Percentiles rank a stretch among this genome's conserved stretches.
Evolutionary conservation across 2,329 filamentous ascomycete species (phyloP).

Genomic region (Aureobasidium sp.): DNA sequence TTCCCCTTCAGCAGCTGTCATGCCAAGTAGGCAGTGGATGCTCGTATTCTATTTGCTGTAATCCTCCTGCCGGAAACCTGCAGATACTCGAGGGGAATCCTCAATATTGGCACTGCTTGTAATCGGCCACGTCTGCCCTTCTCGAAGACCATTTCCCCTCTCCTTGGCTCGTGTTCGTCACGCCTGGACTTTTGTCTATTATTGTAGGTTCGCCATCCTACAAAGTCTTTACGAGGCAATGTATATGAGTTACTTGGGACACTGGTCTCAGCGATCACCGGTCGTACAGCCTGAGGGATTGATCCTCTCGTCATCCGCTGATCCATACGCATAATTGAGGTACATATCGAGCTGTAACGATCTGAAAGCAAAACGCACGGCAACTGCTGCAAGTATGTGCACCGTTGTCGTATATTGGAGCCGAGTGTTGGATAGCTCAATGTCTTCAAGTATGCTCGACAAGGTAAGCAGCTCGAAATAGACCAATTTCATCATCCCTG

Average conservation of each 20-base stretch:
- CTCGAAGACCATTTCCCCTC: neutral
- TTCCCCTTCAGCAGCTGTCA: neutral
- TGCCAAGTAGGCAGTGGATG: neutral
- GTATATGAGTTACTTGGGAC: neutral
- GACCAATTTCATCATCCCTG: neutral
- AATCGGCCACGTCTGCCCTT: neutral
- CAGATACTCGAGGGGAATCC: neutral
- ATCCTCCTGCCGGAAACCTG: constrained; percentile 2
- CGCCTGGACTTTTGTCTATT: neutral
- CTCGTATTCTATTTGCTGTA: constrained; percentile 2
- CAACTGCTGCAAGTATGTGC: neutral
- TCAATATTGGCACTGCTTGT: neutral
- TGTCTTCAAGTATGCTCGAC: neutral
- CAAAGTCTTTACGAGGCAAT: neutral
- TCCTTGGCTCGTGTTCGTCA: constrained; percentile 5
- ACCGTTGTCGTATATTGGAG: neutral
- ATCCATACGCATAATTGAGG: neutral
- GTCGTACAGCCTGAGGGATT: neutral
- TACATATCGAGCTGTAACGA: neutral
- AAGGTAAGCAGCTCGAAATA: neutral
- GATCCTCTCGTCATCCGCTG: neutral
- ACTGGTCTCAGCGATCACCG: neutral
- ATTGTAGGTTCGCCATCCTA: neutral
- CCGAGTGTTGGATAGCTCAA: neutral
- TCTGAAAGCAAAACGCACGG: neutral